Evolutionary conservation across 805 yeast species (phyloP).

Genomic region (Barnettozyma populi): DNA sequence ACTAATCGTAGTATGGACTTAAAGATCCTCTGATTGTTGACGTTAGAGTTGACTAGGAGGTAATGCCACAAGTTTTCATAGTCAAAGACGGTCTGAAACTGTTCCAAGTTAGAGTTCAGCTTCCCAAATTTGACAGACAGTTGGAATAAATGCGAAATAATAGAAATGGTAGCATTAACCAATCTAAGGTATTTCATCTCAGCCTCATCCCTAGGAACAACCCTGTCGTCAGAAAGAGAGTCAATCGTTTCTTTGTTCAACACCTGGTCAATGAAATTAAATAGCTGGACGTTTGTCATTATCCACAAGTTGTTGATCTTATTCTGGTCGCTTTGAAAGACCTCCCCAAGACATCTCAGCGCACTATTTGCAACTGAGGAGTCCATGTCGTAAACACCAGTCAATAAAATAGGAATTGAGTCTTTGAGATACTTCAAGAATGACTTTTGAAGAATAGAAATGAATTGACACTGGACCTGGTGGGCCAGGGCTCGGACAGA

Average conservation of each 20-base stretch:
- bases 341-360: constrained; percentile 36
- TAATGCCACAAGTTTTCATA: constrained; percentile 42
- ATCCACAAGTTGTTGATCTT: constrained; percentile 56
- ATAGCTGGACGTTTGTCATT: constrained; percentile 49
- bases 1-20: constrained; percentile 36
- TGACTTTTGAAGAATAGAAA: constrained; percentile 45
- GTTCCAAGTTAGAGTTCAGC: constrained; percentile 18
- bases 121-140: constrained; percentile 17
- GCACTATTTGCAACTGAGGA: constrained; percentile 50
- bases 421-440: constrained; percentile 64
- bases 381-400: constrained; percentile 70
- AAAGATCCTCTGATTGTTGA: constrained; percentile 37
- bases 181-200: constrained; percentile 57
- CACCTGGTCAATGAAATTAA: constrained; percentile 48
- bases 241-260: constrained; percentile 52
- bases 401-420: constrained; percentile 66
- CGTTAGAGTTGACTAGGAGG: constrained; percentile 28
- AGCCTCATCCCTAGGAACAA: constrained; percentile 60
- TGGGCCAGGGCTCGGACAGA: constrained; percentile 59
- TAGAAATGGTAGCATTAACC: constrained; percentile 41
- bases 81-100: constrained; percentile 30
- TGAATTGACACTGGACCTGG: constrained; percentile 53
- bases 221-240: constrained; percentile 71
- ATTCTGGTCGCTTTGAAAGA: constrained; percentile 52
- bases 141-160: constrained; percentile 36